phyloP scores from a whole-genome alignment of 768 basidiomycete species.

The Terana coerulea region DNA sequence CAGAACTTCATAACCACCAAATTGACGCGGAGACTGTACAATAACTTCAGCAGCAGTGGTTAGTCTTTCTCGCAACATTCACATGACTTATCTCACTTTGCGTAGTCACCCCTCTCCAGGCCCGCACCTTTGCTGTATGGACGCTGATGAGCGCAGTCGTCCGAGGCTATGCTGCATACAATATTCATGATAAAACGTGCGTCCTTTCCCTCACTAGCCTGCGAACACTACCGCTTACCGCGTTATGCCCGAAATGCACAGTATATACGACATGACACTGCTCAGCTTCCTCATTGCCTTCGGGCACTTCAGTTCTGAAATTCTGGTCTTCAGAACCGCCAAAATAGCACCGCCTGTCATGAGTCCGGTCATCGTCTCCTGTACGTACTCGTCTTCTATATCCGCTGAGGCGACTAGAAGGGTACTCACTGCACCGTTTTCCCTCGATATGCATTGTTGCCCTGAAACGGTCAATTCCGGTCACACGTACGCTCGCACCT shows the following conservation, averaged over 20 bases:
- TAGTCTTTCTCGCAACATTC: slow-evolving; percentile 10
- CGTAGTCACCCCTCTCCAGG: slow-evolving; percentile 81
- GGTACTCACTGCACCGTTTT: neutral
- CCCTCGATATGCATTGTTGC: slow-evolving; percentile 1
- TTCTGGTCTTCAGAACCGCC: slow-evolving; percentile 77
- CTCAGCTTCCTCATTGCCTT: slow-evolving; percentile 89
- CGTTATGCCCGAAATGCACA: slow-evolving; percentile 34
- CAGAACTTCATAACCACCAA: slow-evolving; percentile 81
- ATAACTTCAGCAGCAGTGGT: slow-evolving; percentile 31
- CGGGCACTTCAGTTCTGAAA: slow-evolving; percentile 83
- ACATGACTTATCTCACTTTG: neutral
- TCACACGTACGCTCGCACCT: neutral
- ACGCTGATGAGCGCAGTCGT: slow-evolving; percentile 83
- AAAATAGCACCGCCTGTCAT: slow-evolving; percentile 56
- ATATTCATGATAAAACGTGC: slow-evolving; percentile 80
- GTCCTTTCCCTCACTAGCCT: slow-evolving; percentile 22
- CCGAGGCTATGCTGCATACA: slow-evolving; percentile 84
- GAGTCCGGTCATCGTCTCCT: slow-evolving; percentile 79
- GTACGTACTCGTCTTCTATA: slow-evolving; percentile 47
- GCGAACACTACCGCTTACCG: slow-evolving; percentile 6
- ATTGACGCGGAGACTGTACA: slow-evolving; percentile 77
- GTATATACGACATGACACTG: slow-evolving; percentile 86
- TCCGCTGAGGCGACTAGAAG: neutral
- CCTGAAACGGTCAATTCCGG: too few relatives aligned
- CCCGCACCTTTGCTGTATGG: slow-evolving; percentile 90